Conservation (phyloP, 2,329 filamentous ascomycete species). For the Sporothrix inflata region DNA sequence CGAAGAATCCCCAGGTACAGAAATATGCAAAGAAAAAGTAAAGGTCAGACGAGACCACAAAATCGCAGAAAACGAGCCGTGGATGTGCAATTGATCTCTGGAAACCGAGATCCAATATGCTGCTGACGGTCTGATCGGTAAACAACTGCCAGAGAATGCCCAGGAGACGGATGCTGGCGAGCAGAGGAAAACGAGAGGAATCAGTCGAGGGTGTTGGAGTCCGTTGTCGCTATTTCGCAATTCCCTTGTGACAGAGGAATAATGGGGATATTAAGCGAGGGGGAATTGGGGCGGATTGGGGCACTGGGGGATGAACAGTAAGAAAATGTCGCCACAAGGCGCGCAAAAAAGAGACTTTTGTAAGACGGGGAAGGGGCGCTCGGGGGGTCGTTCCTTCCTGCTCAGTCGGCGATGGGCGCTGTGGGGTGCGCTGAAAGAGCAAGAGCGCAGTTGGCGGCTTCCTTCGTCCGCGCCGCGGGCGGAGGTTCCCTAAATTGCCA, state of each 20-base stretch:
- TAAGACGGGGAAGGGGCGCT: conserved; percentile 5
- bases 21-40: not conserved
- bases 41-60: not conserved
- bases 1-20: not conserved
- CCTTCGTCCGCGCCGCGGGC: conserved; percentile 18
- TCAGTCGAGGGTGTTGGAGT: conserved; percentile 1
- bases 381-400: not conserved
- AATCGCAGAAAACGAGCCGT: not conserved
- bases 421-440: not conserved
- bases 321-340: conserved; percentile 2
- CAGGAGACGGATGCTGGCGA: not conserved
- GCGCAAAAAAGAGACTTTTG: conserved; percentile 3
- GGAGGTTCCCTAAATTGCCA: not conserved
- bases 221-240: not conserved
- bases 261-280: conserved; percentile 9
- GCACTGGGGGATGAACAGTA: not conserved
- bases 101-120: not conserved
- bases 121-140: not conserved
- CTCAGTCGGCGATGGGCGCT: not conserved
- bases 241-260: conserved; percentile 22
- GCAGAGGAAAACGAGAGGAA: not conserved
- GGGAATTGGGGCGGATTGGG: not conserved
- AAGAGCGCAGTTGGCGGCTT: not conserved
- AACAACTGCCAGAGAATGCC: conserved; percentile 4
- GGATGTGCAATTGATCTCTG: conserved; percentile 6